Conservation (phyloP, 208 protist species). For the Trypanosoma platydactyli region DNA sequence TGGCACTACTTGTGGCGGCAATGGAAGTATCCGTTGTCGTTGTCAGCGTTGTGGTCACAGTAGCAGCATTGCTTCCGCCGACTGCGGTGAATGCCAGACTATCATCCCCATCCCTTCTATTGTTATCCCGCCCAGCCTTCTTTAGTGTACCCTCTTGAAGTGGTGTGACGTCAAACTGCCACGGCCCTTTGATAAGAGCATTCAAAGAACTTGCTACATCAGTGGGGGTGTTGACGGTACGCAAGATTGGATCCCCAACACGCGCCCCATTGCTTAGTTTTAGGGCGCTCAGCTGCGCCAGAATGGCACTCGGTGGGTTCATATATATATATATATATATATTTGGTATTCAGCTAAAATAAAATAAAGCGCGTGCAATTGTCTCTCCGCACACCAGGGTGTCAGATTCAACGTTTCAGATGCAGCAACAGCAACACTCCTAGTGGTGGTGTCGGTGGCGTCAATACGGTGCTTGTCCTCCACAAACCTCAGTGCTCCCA, state of each 20-base stretch:
- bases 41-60: constrained; percentile 1
- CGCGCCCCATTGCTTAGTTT: constrained; percentile 29
- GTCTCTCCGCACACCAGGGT: too few species aligned
- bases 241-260: not conserved
- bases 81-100: not conserved
- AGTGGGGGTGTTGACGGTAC: not conserved
- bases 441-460: too few species aligned
- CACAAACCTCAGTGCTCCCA: not conserved
- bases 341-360: too few species aligned
- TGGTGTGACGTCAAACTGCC: not conserved
- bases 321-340: too few species aligned
- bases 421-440: too few species aligned
- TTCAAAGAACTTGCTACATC: constrained; percentile 15
- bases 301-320: constrained; percentile 10
- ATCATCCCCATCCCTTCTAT: not conserved
- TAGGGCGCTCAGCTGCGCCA: constrained; percentile 16
- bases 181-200: not conserved
- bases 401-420: too few species aligned
- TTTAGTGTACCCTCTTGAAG: not conserved
- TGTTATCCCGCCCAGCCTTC: not conserved
- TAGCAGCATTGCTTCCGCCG: not conserved
- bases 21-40: constrained; percentile 11
- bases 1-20: constrained; percentile 14
- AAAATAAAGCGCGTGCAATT: too few species aligned
- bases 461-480: too few species aligned